Base-by-base conservation (phyloP, 768 basidiomycete genomes). In the Boletus barrowsii region DNA sequence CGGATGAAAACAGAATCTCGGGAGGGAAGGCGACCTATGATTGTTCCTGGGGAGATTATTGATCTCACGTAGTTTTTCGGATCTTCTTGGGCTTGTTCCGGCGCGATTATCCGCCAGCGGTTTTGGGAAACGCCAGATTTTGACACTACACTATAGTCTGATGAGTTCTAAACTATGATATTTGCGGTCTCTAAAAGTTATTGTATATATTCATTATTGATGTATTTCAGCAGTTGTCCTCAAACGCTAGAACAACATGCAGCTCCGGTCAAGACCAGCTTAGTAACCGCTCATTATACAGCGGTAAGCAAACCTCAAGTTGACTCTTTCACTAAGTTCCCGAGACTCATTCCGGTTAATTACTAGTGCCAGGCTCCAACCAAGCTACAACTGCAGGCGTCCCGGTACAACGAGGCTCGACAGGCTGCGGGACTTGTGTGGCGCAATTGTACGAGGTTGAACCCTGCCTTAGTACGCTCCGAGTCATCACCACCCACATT, bases 51-150 rank as follows among this genome's bases (percentile, higher is more conserved):
- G 36, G 56, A 62, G 37, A 18, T 62, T 33, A 62, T 62, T 24
- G 60, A 59, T 47, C 55, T 64, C 45, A 64, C 63, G 2, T 64
- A 56, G 32, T 36, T 43, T 29, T 29, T 29, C 29, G 29, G 33
- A 35, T 35, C 20, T 29, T 32, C 15, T 52, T 39, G 42, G 20
- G 9, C 29, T 29, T 29, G 29, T 29, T 29, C 29, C 29, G 29
- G 29, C 29, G 29, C 29, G 29, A 29, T 29, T 29, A 29, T 29
- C 8, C 1, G 14, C 33, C 10, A 35, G 33, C 14, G 33, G 33
- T 35, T 35, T 35, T 35, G 33, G 11, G 33, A 35, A 29, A 10
- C 14, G 33, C 33, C 33, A 33, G 1, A 8, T 35, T 35, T 35
- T 35, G 10, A 10, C 33, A 14, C 3, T 35, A 35, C 14, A 13